A percentile compares a stretch with the other conserved stretches of the same genome.
Conservation (phyloP, 108 stramenopile genomes). For the Conticribra weissflogii region DNA sequence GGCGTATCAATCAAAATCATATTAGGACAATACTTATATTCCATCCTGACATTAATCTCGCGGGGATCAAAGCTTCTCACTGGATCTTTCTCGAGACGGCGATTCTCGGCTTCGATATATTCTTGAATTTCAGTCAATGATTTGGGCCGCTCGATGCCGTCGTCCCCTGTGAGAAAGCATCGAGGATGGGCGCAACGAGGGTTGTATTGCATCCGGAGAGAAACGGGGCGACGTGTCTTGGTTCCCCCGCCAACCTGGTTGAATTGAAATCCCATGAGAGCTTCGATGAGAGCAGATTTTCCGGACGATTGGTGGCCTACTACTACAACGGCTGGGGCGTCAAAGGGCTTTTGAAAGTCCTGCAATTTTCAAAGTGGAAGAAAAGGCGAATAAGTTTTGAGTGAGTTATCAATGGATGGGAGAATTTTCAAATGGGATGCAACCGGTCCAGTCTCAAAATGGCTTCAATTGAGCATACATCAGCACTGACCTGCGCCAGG, state of each 20-base stretch:
- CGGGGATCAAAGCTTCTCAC: constrained; percentile 87
- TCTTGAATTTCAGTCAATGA: constrained; percentile 72
- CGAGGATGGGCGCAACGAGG: constrained; percentile 78
- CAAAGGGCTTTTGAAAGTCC: constrained; percentile 94
- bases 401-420: no score
- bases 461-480: neutral
- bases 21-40: constrained; percentile 95
- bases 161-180: constrained; percentile 81
- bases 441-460: constrained; percentile 2
- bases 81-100: constrained; percentile 84
- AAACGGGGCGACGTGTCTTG: constrained; percentile 90
- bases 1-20: constrained; percentile 96
- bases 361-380: constrained; percentile 40
- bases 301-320: constrained; percentile 94
- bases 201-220: constrained; percentile 96
- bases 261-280: constrained; percentile 96
- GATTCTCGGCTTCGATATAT: constrained; percentile 92
- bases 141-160: constrained; percentile 68
- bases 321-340: constrained; percentile 93
- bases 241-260: constrained; percentile 96
- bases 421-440: neutral
- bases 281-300: constrained; percentile 93
- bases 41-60: constrained; percentile 94
- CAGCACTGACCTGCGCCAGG: constrained; percentile 80
- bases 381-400: no score